These are phyloP conservation scores for Chiua sp. DNA, from an alignment of 1,284 basidiomycete genomes.

Conservation along the genomic window DNA sequence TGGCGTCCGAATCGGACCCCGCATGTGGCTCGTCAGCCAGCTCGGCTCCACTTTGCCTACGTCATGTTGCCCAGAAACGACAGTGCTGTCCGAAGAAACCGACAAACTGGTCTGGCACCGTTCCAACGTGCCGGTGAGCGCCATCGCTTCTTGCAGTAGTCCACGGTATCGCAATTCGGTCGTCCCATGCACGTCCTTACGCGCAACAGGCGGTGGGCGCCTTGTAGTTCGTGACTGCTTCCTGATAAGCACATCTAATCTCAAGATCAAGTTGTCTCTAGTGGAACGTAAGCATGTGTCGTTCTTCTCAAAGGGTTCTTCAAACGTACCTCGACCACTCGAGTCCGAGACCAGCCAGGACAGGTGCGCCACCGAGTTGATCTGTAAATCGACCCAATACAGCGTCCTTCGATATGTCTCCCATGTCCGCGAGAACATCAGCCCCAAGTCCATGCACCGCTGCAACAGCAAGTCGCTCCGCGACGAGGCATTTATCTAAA, in stretches of 20 bases:
- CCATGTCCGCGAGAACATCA: slow-evolving; percentile 50
- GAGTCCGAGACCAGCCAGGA: slow-evolving; percentile 45
- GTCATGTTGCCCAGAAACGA: slow-evolving; percentile 3
- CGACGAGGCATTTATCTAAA: slow-evolving; percentile 77
- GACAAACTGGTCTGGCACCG: slow-evolving; percentile 11
- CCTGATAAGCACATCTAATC: slow-evolving; percentile 61
- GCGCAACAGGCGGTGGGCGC: slow-evolving; percentile 13
- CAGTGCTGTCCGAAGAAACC: slow-evolving; percentile 14
- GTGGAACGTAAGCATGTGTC: slow-evolving; percentile 1
- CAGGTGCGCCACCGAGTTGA: slow-evolving; percentile 49
- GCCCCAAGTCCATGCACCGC: slow-evolving; percentile 33
- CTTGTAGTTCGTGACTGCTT: slow-evolving; percentile 66
- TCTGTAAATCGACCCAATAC: slow-evolving; percentile 62
- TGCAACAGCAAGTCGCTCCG: slow-evolving; percentile 60
- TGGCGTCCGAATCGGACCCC: slow-evolving; percentile 64
- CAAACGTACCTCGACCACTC: slow-evolving; percentile 57
- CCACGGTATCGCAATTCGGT: slow-evolving; percentile 57
- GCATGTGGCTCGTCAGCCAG: slow-evolving; percentile 44
- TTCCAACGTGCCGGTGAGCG: slow-evolving; percentile 34
- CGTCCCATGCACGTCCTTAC: slow-evolving; percentile 15
- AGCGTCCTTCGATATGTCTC: slow-evolving; percentile 52
- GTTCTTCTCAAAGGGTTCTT: background rate
- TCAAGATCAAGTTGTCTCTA: slow-evolving; percentile 59
- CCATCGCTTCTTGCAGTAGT: slow-evolving; percentile 55
- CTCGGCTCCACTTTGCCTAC: slow-evolving; percentile 42